Conservation (phyloP, 371 early-diverging fungal genomes). For the Furculomyces boomerangus region DNA sequence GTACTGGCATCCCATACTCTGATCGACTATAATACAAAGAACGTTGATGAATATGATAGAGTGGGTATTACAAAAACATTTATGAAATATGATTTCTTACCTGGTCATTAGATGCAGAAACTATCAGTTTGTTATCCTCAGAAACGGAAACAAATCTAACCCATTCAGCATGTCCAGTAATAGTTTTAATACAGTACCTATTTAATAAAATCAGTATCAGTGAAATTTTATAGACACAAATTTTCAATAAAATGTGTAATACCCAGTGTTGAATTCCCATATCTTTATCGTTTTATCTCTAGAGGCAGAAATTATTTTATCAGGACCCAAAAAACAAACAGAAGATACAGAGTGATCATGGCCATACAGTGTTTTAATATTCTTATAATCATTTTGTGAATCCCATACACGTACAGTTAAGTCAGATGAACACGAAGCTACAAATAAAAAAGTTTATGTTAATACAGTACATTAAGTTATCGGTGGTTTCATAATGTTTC, state of each 20-base stretch:
- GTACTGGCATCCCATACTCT: slow-evolving; percentile 58
- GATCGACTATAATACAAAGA: slow-evolving; percentile 27
- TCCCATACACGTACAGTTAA: slow-evolving; percentile 84
- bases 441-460: no score
- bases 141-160: slow-evolving; percentile 48
- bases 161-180: slow-evolving; percentile 72
- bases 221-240: background rate
- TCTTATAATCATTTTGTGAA: slow-evolving; percentile 58
- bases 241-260: no score
- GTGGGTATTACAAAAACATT: slow-evolving; percentile 8
- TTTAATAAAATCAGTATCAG: background rate
- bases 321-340: slow-evolving; percentile 54
- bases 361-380: slow-evolving; percentile 66
- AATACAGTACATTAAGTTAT: no score
- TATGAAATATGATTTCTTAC: background rate
- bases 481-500: no score
- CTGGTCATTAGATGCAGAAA: slow-evolving; percentile 70
- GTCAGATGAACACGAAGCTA: slow-evolving; percentile 79
- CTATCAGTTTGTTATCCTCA: slow-evolving; percentile 51
- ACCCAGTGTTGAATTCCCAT: slow-evolving; percentile 63
- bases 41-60: background rate
- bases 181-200: slow-evolving; percentile 52
- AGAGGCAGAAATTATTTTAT: slow-evolving; percentile 62
- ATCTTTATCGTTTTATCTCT: slow-evolving; percentile 76
- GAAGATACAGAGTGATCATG: slow-evolving; percentile 84